Evolutionary conservation across 2,329 filamentous ascomycete species (phyloP).

Genomic region (Paraphoma sp.): DNA sequence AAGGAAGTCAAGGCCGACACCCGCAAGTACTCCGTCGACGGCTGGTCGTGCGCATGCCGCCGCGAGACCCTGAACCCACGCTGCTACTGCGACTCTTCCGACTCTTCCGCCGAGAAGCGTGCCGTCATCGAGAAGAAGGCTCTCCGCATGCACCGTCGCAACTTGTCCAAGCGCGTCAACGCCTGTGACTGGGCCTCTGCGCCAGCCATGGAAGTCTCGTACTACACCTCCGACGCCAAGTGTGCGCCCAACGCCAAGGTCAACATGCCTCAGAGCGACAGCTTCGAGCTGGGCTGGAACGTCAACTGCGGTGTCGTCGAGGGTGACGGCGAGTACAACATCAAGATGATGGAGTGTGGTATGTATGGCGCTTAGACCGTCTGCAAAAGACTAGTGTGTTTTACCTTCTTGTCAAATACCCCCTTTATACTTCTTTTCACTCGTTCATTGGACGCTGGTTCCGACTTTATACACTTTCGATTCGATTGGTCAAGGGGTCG

Average conservation of each 20-base stretch:
- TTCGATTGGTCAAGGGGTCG: not conserved
- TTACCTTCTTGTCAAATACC: conserved; percentile 7
- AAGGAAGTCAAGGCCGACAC: conserved; percentile 14
- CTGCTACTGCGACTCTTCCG: conserved; percentile 30
- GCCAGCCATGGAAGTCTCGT: conserved; percentile 51
- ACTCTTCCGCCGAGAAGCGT: conserved; percentile 26
- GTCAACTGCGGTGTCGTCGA: conserved; percentile 43
- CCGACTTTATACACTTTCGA: not conserved
- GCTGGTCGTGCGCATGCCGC: conserved; percentile 39
- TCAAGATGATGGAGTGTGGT: conserved; percentile 47
- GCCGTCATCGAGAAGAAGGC: conserved; percentile 40
- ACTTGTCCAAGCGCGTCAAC: conserved; percentile 35
- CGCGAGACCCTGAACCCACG: conserved; percentile 25
- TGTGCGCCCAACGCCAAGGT: conserved; percentile 45
- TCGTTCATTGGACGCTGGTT: conserved; percentile 1
- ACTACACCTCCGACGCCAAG: conserved; percentile 46
- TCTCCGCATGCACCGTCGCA: conserved; percentile 40
- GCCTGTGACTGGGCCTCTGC: conserved; percentile 47
- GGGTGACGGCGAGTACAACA: conserved; percentile 54
- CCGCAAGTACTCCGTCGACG: conserved; percentile 34
- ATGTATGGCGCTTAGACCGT: conserved; percentile 20
- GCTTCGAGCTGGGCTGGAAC: conserved; percentile 52
- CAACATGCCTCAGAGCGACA: conserved; percentile 27
- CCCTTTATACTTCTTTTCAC: not conserved
- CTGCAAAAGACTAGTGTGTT: not conserved